These are phyloP conservation scores for Beauveria brongniartii DNA, from an alignment of 2,329 filamentous ascomycete genomes.

Conservation along the genomic window DNA sequence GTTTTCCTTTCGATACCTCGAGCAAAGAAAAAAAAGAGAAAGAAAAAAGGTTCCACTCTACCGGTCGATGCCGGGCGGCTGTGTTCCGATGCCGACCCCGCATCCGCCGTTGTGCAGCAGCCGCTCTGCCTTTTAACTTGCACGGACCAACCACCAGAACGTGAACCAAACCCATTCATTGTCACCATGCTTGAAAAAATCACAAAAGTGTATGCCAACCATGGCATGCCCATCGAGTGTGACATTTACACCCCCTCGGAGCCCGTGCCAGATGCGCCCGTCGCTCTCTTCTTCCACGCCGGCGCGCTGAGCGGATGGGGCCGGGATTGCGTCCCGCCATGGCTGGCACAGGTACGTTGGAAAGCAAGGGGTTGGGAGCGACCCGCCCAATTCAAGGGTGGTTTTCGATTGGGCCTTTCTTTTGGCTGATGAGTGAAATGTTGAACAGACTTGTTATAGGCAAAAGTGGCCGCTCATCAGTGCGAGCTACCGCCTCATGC, in stretches of 20 bases:
- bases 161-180: neutral
- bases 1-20: no score
- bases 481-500: constrained; percentile 28
- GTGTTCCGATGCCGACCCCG: no score
- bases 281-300: constrained; percentile 30
- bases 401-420: no score
- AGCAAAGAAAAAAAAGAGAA: no score
- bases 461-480: constrained; percentile 28
- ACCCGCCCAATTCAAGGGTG: neutral
- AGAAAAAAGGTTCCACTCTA: no score
- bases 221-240: constrained; percentile 26
- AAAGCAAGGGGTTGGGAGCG: neutral
- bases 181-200: constrained; percentile 20
- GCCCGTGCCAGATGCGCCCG: constrained; percentile 18
- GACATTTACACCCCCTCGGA: constrained; percentile 24
- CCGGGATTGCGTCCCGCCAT: constrained; percentile 25
- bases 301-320: constrained; percentile 27
- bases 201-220: constrained; percentile 22
- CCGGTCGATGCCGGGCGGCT: no score
- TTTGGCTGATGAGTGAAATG: no score
- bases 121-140: no score
- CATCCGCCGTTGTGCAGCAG: no score
- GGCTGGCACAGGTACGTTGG: constrained; percentile 26
- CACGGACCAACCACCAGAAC: no score
- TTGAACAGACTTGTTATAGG: constrained; percentile 20